These are phyloP conservation scores for Beauveria scarabaeidicola DNA, from an alignment of 2,329 filamentous ascomycete species.

Conservation along the genomic window DNA sequence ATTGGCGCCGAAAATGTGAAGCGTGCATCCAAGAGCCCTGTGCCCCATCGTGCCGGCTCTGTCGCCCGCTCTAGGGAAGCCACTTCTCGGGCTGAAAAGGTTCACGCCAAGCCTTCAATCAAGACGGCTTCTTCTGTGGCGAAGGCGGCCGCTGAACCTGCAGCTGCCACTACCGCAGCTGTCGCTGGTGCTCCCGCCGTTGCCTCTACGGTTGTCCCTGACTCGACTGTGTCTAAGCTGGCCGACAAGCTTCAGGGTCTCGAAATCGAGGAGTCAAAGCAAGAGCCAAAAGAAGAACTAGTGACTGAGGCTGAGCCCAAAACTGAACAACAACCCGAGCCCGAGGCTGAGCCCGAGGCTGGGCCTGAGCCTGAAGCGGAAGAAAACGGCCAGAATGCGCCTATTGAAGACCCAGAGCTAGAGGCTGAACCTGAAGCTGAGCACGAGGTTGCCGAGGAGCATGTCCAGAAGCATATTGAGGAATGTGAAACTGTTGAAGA, in stretches of 20 bases:
- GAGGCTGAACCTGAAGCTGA: not conserved
- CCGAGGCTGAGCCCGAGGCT: not conserved
- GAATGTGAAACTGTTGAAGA: constrained; percentile 14
- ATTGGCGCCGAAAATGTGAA: constrained; percentile 5
- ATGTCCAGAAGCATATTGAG: constrained; percentile 13
- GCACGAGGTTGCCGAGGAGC: not conserved
- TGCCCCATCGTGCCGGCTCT: constrained; percentile 5
- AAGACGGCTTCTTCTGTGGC: not conserved
- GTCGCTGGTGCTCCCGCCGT: not conserved
- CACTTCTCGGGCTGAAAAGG: not conserved
- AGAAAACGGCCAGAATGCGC: not conserved
- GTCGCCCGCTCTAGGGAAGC: constrained; percentile 3
- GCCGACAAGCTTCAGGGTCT: constrained; percentile 4
- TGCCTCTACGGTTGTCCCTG: not conserved
- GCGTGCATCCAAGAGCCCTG: constrained; percentile 17
- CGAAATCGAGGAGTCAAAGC: not conserved
- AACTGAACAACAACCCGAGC: not conserved
- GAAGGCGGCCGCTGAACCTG: not conserved
- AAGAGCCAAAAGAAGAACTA: not conserved
- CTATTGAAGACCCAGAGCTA: not conserved
- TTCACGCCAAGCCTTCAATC: not conserved
- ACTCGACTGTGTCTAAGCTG: not conserved
- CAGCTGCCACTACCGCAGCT: not conserved
- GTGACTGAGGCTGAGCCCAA: not conserved
- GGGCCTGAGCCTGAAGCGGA: constrained; percentile 1